Percentiles rank a stretch among this genome's conserved stretches.
Conservation (phyloP, 2,329 filamentous ascomycete species). For the Cladosporium austrohemisphaericum region DNA sequence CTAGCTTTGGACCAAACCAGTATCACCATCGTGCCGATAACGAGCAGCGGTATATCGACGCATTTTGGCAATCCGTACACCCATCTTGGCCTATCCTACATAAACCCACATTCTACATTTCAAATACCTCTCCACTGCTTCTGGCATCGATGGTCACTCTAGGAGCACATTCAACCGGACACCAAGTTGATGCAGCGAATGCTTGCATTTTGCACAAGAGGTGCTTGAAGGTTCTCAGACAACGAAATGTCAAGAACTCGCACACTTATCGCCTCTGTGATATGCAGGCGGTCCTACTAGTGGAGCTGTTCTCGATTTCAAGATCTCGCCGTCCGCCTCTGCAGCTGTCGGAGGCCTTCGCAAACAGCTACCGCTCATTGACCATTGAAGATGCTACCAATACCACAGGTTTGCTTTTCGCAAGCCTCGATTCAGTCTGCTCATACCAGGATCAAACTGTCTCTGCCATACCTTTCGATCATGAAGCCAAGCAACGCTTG, state of each 20-base stretch:
- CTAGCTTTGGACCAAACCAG: constrained; percentile 4
- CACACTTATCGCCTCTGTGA: constrained; percentile 35
- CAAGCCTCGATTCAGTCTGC: constrained; percentile 14
- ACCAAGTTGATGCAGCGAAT: constrained; percentile 33
- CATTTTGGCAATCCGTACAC: constrained; percentile 46
- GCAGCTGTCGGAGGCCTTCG: constrained; percentile 37
- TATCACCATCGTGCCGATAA: constrained; percentile 3
- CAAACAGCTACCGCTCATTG: constrained; percentile 32
- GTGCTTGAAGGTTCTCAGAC: constrained; percentile 39
- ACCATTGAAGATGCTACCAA: neutral
- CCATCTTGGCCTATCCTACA: constrained; percentile 44
- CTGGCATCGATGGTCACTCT: constrained; percentile 43
- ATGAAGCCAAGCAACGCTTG: constrained; percentile 20
- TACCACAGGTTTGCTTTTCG: constrained; percentile 30
- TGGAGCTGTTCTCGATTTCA: constrained; percentile 42
- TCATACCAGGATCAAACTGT: neutral
- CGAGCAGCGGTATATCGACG: constrained; percentile 40
- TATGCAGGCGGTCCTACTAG: constrained; percentile 42
- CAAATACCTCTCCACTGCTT: constrained; percentile 41
- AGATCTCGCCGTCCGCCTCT: constrained; percentile 38
- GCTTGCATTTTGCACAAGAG: constrained; percentile 39
- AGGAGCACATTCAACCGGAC: constrained; percentile 39
- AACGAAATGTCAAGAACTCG: constrained; percentile 21
- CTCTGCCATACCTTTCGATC: neutral
- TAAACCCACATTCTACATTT: constrained; percentile 37